A percentile compares a stretch with the other conserved stretches of the same genome.
Evolutionary conservation across 768 basidiomycete genomes (phyloP).

Genomic region (Termitomyces sp.): DNA sequence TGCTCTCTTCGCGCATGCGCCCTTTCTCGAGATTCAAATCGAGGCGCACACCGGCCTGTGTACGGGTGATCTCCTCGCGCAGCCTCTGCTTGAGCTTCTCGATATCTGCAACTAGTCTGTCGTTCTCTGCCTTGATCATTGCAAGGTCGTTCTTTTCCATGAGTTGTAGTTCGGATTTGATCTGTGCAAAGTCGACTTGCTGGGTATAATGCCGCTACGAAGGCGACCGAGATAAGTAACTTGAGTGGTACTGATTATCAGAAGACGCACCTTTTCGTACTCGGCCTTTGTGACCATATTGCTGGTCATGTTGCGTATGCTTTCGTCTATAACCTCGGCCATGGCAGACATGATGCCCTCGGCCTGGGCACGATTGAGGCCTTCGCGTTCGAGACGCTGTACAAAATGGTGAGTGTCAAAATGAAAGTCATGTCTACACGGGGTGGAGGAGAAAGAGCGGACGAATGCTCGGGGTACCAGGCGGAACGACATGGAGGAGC

Average conservation of each 20-base stretch:
- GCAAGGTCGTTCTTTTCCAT: conserved; percentile 97
- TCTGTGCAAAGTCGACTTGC: conserved; percentile 94
- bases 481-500: conserved; percentile 8
- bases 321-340: conserved; percentile 97
- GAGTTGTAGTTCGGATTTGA: conserved; percentile 93
- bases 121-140: conserved; percentile 94
- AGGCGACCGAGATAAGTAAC: neutral
- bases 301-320: conserved; percentile 90
- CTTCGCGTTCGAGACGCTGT: conserved; percentile 83
- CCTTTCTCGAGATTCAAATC: conserved; percentile 98
- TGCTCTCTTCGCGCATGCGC: conserved; percentile 89
- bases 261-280: conserved; percentile 79
- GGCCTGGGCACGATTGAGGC: conserved; percentile 85
- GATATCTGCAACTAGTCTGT: conserved; percentile 86
- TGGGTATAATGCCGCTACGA: conserved; percentile 86
- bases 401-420: conserved; percentile 98
- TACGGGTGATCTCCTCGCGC: conserved; percentile 86
- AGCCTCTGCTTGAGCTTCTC: conserved; percentile 94
- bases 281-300: conserved; percentile 96
- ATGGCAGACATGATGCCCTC: conserved; percentile 97
- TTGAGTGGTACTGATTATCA: neutral
- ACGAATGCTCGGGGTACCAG: neutral
- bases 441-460: conserved; percentile 29
- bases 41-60: conserved; percentile 89
- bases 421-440: conserved; percentile 53